Conservation (phyloP, 345 rosid genomes). For the Nephelium lappaceum region DNA sequence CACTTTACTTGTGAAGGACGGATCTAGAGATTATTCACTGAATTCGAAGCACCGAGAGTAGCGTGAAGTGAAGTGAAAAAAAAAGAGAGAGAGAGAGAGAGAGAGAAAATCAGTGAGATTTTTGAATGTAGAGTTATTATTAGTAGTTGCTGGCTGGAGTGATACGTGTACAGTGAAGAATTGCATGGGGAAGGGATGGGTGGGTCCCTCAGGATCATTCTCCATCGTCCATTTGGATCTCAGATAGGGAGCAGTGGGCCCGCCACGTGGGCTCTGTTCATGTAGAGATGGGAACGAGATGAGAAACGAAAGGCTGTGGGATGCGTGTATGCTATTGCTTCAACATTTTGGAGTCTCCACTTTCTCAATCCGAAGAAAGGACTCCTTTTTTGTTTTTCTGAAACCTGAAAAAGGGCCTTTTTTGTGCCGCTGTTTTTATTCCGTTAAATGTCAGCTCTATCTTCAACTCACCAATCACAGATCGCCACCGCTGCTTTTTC, state of each 20-base stretch:
- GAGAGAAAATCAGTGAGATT: neutral
- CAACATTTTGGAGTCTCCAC: neutral
- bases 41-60: constrained; percentile 25
- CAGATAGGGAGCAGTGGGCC: neutral
- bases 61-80: constrained; percentile 19
- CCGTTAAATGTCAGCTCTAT: neutral
- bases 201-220: constrained; percentile 37
- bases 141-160: neutral
- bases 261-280: neutral
- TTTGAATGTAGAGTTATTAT: neutral
- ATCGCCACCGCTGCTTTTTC: neutral
- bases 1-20: constrained; percentile 10
- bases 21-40: constrained; percentile 11
- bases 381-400: neutral
- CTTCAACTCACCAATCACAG: neutral
- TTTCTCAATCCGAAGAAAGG: neutral
- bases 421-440: neutral
- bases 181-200: constrained; percentile 37
- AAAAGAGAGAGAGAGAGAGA: no score
- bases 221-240: constrained; percentile 10
- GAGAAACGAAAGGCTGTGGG: constrained; percentile 6
- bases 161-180: constrained; percentile 54
- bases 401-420: neutral
- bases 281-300: neutral
- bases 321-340: neutral